Evolutionary conservation across 2,329 filamentous ascomycete species (phyloP), one percentile per base, ranked within the genome.

Genomic region (Colletotrichum cuscutae): DNA sequence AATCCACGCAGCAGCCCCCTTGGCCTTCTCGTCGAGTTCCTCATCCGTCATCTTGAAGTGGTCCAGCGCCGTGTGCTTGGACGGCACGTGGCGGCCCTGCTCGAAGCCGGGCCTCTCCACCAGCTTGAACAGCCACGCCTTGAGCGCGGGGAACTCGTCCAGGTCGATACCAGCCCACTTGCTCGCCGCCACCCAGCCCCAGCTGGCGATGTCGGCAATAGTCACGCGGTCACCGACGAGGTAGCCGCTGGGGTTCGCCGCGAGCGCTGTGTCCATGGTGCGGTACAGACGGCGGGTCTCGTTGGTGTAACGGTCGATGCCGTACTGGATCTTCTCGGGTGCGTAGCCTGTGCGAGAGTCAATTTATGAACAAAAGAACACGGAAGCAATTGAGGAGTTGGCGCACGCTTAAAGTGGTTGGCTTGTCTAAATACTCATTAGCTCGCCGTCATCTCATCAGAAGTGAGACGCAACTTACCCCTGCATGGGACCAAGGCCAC

Each of bases 271-370:
- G 78, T 97, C 92, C 72, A 97, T 85, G 24, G 95, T 92, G 64
- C 90, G 87, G 84, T 97, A 97, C 1, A 98, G 86, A 15, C 95
- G 91, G n/a, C 92, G 88, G 0, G 93, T 94, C 84, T 98, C 95
- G 80, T 94, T 97, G 79, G 88, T 85, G 84, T 97, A 98, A 60
- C 95, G 89, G 79, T 94, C 90, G 68, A 97, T 90, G 74, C 93
- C 94, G 80, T 98, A 97, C 78, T 92, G 86, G 77, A 97, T 96
- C 80, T 89, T 91, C 80, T 95, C 93, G 0, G 94, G 93, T 1
- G 95, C 94, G 78, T 97, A 97, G 68, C 86, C 87, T 89, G 70
- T n/a, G 19, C 12, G 22, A 30, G 65, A 22, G 22, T 75, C 26
- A 49, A 49, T 35, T 19, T 2, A 37, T n/a, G n/a, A 19, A 8